Conservation (phyloP, 2,329 filamentous ascomycete species). For the Botrytis hyacinthi region DNA sequence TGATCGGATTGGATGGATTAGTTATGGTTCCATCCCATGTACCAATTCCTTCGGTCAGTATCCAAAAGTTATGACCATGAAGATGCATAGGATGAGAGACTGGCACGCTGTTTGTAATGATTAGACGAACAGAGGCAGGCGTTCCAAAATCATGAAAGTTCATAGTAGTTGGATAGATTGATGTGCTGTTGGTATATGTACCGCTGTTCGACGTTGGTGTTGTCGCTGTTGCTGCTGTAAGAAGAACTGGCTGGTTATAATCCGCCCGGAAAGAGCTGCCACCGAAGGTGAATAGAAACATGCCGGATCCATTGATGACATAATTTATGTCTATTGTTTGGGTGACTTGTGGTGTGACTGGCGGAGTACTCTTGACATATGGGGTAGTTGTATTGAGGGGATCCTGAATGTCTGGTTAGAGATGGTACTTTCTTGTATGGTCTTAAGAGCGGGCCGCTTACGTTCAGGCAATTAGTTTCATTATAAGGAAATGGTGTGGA, state of each 20-base stretch:
- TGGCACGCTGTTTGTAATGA: constrained; percentile 66
- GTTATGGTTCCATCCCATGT: constrained; percentile 35
- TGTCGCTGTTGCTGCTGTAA: constrained; percentile 51
- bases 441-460: background rate
- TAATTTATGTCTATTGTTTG: constrained; percentile 42
- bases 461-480: background rate
- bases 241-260: constrained; percentile 49
- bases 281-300: constrained; percentile 54
- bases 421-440: background rate
- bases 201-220: constrained; percentile 46
- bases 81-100: constrained; percentile 65
- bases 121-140: constrained; percentile 72
- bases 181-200: constrained; percentile 51
- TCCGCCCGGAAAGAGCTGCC: constrained; percentile 51
- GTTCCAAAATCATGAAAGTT: constrained; percentile 56
- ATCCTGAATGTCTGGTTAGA: background rate
- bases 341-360: constrained; percentile 39
- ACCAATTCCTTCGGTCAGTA: constrained; percentile 49
- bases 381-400: constrained; percentile 40
- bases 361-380: constrained; percentile 39
- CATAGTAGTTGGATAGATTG: constrained; percentile 50
- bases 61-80: constrained; percentile 74
- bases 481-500: constrained; percentile 40
- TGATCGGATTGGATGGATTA: constrained; percentile 47
- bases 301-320: constrained; percentile 50